Conservation (phyloP, 2,329 filamentous ascomycete genomes). For the Verticillium nubilum region DNA sequence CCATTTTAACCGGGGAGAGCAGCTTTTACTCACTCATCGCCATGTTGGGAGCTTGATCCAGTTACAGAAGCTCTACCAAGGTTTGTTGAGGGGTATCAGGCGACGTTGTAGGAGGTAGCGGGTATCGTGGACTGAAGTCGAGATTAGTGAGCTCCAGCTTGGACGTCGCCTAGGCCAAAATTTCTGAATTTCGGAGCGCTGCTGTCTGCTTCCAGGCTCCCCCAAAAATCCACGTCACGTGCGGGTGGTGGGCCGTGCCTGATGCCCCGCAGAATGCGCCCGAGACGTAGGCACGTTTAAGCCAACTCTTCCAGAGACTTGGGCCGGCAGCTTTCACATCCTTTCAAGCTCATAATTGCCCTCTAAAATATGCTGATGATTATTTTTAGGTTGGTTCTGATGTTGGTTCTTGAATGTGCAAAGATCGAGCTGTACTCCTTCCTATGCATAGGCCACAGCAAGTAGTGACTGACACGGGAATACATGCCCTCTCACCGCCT, state of each 20-base stretch:
- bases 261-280: neutral
- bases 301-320: no score
- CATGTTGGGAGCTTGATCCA: slow-evolving; percentile 9
- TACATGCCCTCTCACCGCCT: neutral
- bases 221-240: neutral
- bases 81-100: neutral
- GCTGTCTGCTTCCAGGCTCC: slow-evolving; percentile 10
- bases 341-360: no score
- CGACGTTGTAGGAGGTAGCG: neutral
- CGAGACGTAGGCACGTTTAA: neutral
- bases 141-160: slow-evolving; percentile 2
- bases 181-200: slow-evolving; percentile 15
- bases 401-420: no score
- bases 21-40: slow-evolving; percentile 17
- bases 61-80: neutral
- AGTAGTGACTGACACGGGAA: no score
- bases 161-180: slow-evolving; percentile 11
- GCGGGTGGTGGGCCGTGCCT: neutral
- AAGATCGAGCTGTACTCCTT: no score
- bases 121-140: neutral
- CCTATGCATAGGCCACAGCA: no score
- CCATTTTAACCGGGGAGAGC: neutral
- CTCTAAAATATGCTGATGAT: no score
- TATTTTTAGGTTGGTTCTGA: no score
- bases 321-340: no score